Evolutionary conservation across 192 early-diverging fungal genomes (phyloP).

Genomic region (Entrophospora sp.): DNA sequence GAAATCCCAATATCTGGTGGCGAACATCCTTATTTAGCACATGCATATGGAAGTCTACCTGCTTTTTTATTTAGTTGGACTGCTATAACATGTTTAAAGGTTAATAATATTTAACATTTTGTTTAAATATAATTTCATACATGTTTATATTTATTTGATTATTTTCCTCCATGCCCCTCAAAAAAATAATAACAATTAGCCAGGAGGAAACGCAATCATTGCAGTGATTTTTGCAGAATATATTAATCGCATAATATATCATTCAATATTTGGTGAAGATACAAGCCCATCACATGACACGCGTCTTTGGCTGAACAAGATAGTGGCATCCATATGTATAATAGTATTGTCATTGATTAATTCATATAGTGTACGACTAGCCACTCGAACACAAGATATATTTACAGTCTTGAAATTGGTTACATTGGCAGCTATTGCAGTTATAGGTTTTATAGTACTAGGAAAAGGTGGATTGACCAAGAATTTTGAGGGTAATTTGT

Average conservation of each 20-base stretch:
- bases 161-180: no score
- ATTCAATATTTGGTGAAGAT: constrained; percentile 31
- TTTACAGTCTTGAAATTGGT: constrained; percentile 67
- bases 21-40: constrained; percentile 76
- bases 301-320: constrained; percentile 36
- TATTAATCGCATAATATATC: constrained; percentile 55
- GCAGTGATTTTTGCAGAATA: constrained; percentile 72
- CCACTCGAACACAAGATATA: constrained; percentile 61
- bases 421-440: constrained; percentile 54
- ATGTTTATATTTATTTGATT: no score
- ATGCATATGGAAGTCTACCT: constrained; percentile 60
- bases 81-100: constrained; percentile 50
- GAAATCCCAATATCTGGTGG: constrained; percentile 82
- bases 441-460: constrained; percentile 58
- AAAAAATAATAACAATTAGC: constrained; percentile 31
- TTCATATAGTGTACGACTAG: constrained; percentile 52
- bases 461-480: constrained; percentile 43
- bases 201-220: constrained; percentile 67
- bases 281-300: constrained; percentile 22
- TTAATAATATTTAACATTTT: constrained; percentile 18
- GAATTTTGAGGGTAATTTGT: constrained; percentile 52
- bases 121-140: background rate
- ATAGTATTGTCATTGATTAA: constrained; percentile 55
- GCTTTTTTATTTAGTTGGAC: constrained; percentile 72
- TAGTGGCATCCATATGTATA: constrained; percentile 52